Conservation (phyloP, 2,329 filamentous ascomycete genomes). For the Colletotrichum spinosum region DNA sequence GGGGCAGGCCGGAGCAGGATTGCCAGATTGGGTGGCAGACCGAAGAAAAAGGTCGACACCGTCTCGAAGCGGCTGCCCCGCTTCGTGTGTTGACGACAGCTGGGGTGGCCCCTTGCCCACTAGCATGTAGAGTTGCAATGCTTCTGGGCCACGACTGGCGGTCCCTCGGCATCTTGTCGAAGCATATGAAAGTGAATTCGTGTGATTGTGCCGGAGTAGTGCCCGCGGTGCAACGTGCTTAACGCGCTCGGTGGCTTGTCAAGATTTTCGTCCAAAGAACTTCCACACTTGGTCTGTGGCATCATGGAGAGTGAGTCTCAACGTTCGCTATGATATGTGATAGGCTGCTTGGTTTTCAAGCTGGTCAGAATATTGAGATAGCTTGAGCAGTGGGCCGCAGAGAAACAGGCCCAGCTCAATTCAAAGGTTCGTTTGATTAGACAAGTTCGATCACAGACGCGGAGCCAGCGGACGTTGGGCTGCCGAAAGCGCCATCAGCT, state of each 20-base stretch:
- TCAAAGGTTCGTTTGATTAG: constrained; percentile 9
- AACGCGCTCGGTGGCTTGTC: constrained; percentile 16
- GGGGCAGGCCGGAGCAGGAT: constrained; percentile 33
- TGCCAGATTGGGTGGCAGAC: constrained; percentile 36
- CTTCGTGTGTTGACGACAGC: constrained; percentile 33
- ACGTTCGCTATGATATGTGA: neutral
- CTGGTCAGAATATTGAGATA: too few relatives aligned
- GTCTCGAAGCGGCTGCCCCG: constrained; percentile 37
- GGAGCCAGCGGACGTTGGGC: constrained; percentile 22
- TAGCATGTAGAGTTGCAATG: constrained; percentile 31
- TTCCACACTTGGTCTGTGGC: too few relatives aligned
- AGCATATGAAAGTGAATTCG: constrained; percentile 37
- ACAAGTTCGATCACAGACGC: constrained; percentile 17
- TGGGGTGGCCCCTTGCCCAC: constrained; percentile 27
- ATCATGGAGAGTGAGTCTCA: too few relatives aligned
- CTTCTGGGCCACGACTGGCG: constrained; percentile 20
- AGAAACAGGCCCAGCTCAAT: neutral
- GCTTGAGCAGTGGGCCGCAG: neutral
- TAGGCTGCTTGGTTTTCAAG: neutral
- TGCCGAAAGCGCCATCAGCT: neutral
- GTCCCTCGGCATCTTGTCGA: constrained; percentile 37
- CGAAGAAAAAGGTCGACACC: constrained; percentile 38
- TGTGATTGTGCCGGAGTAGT: constrained; percentile 12
- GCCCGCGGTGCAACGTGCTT: constrained; percentile 9
- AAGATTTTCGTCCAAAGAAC: neutral